A percentile compares a stretch with the other conserved stretches of the same genome.
Evolutionary conservation across 108 stramenopile species (phyloP).

Genomic region (Nitzschia sp.): DNA sequence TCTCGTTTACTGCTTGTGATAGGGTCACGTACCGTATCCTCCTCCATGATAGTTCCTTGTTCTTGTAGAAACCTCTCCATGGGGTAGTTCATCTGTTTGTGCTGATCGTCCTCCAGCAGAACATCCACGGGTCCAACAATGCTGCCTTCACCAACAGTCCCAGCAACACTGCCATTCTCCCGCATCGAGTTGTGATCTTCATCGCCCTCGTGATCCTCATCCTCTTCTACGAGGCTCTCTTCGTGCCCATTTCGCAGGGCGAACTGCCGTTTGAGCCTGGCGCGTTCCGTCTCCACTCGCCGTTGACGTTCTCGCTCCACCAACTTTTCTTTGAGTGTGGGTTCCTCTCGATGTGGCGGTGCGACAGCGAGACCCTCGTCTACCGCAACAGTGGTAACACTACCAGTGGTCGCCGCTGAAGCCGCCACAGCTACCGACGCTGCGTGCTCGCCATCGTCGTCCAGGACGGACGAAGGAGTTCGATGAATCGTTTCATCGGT

Average conservation of each 20-base stretch:
- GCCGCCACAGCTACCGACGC: not conserved
- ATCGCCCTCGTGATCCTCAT: slow-evolving; percentile 10
- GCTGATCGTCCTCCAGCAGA: slow-evolving; percentile 15
- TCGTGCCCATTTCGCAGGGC: slow-evolving; percentile 40
- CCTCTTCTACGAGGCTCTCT: slow-evolving; percentile 21
- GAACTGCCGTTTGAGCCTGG: slow-evolving; percentile 71
- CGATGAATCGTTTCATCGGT: slow-evolving; percentile 25
- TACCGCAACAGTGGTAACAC: not conserved
- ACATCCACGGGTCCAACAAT: slow-evolving; percentile 39
- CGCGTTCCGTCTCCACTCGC: slow-evolving; percentile 70
- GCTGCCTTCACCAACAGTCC: slow-evolving; percentile 52
- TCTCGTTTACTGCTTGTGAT: not conserved
- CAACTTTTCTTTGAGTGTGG: slow-evolving; percentile 71
- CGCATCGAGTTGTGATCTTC: slow-evolving; percentile 1
- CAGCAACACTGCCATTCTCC: slow-evolving; percentile 42
- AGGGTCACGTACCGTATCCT: slow-evolving; percentile 2
- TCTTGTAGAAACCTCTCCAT: slow-evolving; percentile 75
- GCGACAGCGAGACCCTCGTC: slow-evolving; percentile 2
- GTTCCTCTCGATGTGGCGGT: slow-evolving; percentile 45
- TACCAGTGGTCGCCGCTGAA: not conserved
- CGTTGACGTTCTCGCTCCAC: slow-evolving; percentile 77
- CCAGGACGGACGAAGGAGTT: slow-evolving; percentile 14
- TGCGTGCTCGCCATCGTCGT: slow-evolving; percentile 1
- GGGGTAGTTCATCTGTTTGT: slow-evolving; percentile 42
- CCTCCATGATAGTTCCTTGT: slow-evolving; percentile 18